These are phyloP conservation scores for Plasmodium malariae DNA, from an alignment of 169 alveolate species.

Conservation along the genomic window DNA sequence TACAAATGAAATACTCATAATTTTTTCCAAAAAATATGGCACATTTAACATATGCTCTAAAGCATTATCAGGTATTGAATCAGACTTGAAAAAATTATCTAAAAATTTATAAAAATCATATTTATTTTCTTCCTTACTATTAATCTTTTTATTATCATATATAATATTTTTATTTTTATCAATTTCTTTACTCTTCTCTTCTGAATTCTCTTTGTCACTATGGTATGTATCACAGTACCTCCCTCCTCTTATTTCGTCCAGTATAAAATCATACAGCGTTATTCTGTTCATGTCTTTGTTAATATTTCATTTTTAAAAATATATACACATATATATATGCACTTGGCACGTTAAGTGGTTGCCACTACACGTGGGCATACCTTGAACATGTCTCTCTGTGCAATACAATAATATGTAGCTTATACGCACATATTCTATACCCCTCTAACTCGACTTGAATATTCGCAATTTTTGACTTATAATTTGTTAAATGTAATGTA, in stretches of 20 bases:
- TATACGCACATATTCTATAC: no score
- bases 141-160: not conserved
- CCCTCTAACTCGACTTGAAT: no score
- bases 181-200: not conserved
- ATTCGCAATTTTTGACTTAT: no score
- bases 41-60: constrained; percentile 80
- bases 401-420: no score
- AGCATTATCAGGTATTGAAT: constrained; percentile 70
- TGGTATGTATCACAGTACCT: constrained; percentile 46
- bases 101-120: constrained; percentile 72
- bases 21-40: constrained; percentile 80
- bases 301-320: no score
- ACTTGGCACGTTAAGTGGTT: no score
- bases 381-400: no score
- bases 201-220: constrained; percentile 49
- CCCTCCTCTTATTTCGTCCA: constrained; percentile 73
- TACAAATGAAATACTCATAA: constrained; percentile 79
- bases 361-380: no score
- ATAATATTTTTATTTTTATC: not conserved
- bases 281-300: constrained; percentile 73
- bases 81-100: constrained; percentile 52
- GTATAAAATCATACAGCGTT: constrained; percentile 67
- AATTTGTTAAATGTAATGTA: no score
- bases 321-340: no score
- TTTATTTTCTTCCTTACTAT: constrained; percentile 23